A percentile compares a stretch with the other conserved stretches of the same genome.
Evolutionary conservation across 768 basidiomycete species (phyloP).

Genomic region (Russula olivacea): DNA sequence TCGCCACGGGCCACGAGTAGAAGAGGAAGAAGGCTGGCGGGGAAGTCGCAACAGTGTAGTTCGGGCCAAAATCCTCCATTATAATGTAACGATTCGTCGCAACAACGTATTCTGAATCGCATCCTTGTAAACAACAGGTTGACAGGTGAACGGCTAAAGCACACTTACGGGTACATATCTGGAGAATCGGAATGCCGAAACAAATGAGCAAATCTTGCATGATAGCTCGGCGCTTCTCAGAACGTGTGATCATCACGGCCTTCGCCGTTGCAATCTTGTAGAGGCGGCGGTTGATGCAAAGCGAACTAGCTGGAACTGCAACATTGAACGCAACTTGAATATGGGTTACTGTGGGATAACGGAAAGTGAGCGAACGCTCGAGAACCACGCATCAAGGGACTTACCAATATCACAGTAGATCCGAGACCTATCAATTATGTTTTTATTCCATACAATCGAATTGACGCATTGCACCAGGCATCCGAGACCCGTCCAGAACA

Average conservation of each 20-base stretch:
- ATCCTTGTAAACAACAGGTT: not conserved
- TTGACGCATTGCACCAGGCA: constrained; percentile 61
- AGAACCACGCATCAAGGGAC: constrained; percentile 22
- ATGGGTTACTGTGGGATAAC: constrained; percentile 34
- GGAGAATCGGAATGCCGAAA: constrained; percentile 19
- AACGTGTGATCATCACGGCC: constrained; percentile 30
- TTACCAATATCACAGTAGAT: constrained; percentile 54
- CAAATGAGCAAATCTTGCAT: constrained; percentile 28
- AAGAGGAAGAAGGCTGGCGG: constrained; percentile 31
- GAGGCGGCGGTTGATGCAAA: constrained; percentile 48
- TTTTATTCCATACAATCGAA: constrained; percentile 64
- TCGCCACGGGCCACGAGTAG: constrained; percentile 25
- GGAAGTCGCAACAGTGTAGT: constrained; percentile 34
- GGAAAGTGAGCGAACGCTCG: not conserved
- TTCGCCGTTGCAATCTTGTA: constrained; percentile 39
- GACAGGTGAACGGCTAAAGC: not conserved
- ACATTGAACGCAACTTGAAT: constrained; percentile 33
- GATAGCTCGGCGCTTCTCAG: not conserved
- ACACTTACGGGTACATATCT: not conserved
- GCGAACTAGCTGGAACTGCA: constrained; percentile 36
- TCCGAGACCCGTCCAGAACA: constrained; percentile 55
- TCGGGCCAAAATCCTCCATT: constrained; percentile 43
- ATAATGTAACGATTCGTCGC: not conserved
- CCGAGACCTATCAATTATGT: constrained; percentile 41
- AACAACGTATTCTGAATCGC: not conserved